Percentiles rank a stretch among this genome's conserved stretches.
Evolutionary conservation across 768 basidiomycete species (phyloP).

Genomic region (Mrakia gelida): DNA sequence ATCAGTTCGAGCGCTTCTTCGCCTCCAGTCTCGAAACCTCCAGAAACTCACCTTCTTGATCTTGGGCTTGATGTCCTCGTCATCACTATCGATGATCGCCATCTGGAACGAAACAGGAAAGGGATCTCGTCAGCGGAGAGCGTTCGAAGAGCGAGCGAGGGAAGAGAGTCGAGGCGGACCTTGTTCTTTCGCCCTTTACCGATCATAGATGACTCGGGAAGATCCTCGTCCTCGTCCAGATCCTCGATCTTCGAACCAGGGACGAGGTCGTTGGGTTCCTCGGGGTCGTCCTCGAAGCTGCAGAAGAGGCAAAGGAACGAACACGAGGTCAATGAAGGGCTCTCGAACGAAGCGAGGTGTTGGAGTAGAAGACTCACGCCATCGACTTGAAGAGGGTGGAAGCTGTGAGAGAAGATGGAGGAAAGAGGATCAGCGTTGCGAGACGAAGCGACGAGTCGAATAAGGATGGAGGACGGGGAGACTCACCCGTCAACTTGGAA

Average conservation of each 20-base stretch:
- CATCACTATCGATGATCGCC: not conserved
- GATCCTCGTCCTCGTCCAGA: conserved; percentile 8
- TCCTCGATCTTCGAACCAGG: conserved; percentile 11
- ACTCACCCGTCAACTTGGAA: conserved; percentile 6
- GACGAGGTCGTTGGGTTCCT: not conserved
- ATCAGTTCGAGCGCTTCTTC: too few species aligned
- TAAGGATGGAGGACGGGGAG: not conserved
- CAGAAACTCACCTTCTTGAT: not conserved
- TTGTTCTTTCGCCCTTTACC: conserved; percentile 7
- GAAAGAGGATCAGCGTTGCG: not conserved
- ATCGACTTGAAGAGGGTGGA: conserved; percentile 10
- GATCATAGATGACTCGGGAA: conserved; percentile 3
- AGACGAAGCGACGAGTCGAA: not conserved
- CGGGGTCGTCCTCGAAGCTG: conserved; percentile 14
- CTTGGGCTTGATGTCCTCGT: conserved; percentile 28
- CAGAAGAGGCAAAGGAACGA: not conserved
- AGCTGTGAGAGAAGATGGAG: not conserved
- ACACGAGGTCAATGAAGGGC: not conserved
- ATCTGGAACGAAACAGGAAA: conserved; percentile 9
- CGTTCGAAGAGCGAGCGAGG: not conserved
- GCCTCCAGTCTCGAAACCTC: too few species aligned
- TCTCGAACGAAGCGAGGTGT: not conserved
- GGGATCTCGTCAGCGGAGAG: not conserved
- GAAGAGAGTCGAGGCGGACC: not conserved
- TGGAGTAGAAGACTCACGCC: not conserved